phyloP scores from a whole-genome alignment of 441 rosid genomes.

The Aleurites moluccanus region DNA sequence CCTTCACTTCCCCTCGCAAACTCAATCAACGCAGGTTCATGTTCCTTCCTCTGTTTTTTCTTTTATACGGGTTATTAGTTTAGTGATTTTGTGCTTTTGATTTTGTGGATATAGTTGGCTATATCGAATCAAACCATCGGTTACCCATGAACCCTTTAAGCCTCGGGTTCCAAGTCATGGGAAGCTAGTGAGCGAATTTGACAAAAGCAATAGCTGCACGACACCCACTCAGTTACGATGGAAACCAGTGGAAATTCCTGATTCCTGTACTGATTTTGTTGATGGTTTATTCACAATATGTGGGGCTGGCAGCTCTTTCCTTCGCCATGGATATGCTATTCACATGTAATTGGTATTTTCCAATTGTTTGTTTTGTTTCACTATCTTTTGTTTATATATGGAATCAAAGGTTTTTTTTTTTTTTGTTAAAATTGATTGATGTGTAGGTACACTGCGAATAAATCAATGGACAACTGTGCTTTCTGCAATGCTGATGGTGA shows the following conservation, averaged over 20 bases:
- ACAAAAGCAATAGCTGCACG: conserved; percentile 55
- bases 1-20: conserved; percentile 89
- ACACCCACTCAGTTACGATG: conserved; percentile 95
- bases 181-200: conserved; percentile 81
- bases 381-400: neutral
- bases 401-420: neutral
- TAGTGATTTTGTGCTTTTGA: neutral
- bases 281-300: conserved; percentile 83
- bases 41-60: neutral
- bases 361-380: neutral
- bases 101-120: conserved; percentile 57
- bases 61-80: neutral
- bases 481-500: conserved; percentile 98
- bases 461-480: conserved; percentile 83
- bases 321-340: conserved; percentile 90
- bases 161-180: conserved; percentile 59
- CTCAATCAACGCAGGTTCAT: conserved; percentile 71
- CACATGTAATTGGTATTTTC: conserved; percentile 66
- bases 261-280: conserved; percentile 63
- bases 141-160: conserved; percentile 89
- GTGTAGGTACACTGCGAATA: conserved; percentile 75
- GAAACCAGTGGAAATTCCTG: conserved; percentile 81
- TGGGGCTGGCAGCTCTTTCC: conserved; percentile 93
- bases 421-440: neutral
- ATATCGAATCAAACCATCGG: conserved; percentile 90